These are phyloP conservation scores for Curvularia sp. DNA, from an alignment of 2,329 filamentous ascomycete species.

Conservation along the genomic window DNA sequence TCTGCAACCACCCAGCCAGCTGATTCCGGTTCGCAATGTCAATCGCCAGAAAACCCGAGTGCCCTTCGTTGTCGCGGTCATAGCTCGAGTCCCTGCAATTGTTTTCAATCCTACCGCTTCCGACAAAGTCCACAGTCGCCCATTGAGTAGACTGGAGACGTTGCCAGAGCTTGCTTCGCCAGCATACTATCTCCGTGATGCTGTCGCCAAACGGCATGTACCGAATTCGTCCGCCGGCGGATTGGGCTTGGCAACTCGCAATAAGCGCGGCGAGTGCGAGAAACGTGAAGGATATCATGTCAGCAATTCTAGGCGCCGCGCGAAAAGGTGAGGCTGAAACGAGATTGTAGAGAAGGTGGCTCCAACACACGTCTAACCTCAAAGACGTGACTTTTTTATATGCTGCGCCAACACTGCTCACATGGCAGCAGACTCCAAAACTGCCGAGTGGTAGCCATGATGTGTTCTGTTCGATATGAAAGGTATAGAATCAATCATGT, in stretches of 20 bases:
- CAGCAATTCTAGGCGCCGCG: background rate
- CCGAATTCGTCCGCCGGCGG: constrained; percentile 27
- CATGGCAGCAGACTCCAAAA: background rate
- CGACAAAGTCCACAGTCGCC: constrained; percentile 51
- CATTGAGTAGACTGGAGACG: constrained; percentile 52
- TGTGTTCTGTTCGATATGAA: background rate
- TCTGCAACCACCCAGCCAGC: constrained; percentile 54
- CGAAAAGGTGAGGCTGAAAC: background rate
- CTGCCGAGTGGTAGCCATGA: background rate
- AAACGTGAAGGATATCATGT: constrained; percentile 32
- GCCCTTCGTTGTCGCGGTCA: constrained; percentile 55
- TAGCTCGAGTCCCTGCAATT: constrained; percentile 50
- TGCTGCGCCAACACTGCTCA: background rate
- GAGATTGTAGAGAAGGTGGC: background rate
- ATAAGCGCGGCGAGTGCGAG: constrained; percentile 22
- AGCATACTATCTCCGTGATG: constrained; percentile 56
- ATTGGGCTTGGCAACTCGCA: constrained; percentile 21
- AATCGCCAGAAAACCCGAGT: constrained; percentile 54
- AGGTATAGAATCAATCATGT: background rate
- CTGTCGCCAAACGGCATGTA: constrained; percentile 56
- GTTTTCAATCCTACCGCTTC: constrained; percentile 39
- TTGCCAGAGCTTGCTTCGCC: constrained; percentile 54
- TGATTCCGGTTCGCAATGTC: constrained; percentile 54
- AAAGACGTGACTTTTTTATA: background rate
- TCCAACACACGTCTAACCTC: background rate